These are phyloP conservation scores for Salpingoeca rosetta DNA, from an alignment of 78 protist species.

Conservation along the genomic window DNA sequence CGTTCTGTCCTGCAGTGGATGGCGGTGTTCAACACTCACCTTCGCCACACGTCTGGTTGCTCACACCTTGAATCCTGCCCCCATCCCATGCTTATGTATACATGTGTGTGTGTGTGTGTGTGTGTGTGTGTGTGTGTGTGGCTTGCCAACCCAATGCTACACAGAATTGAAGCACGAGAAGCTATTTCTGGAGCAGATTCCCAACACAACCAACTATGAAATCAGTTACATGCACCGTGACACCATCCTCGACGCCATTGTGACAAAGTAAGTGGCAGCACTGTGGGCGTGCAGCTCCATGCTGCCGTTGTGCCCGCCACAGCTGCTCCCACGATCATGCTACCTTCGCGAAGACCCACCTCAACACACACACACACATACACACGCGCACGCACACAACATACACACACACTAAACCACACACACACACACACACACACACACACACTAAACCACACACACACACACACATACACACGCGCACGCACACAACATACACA, in stretches of 20 bases:
- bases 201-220: conserved; percentile 72
- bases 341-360: not conserved
- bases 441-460: too few species aligned
- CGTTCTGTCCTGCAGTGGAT: too few species aligned
- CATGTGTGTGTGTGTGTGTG: not conserved
- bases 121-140: not conserved
- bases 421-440: too few species aligned
- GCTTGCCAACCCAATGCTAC: not conserved
- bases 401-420: too few species aligned
- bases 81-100: not conserved
- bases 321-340: not conserved
- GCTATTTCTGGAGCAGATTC: conserved; percentile 25
- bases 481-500: too few species aligned
- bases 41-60: too few species aligned
- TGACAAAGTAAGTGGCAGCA: conserved; percentile 28
- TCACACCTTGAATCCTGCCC: too few species aligned
- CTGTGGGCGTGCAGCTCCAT: not conserved
- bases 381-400: too few species aligned
- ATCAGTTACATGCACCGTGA: conserved; percentile 82
- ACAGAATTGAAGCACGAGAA: not conserved
- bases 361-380: too few species aligned
- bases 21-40: too few species aligned
- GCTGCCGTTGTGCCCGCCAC: not conserved
- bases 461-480: too few species aligned
- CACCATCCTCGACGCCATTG: conserved; percentile 19